Percentiles rank a stretch among this genome's conserved stretches.
phyloP scores from a whole-genome alignment of 768 basidiomycete species.

The Sutorius australiensis region DNA sequence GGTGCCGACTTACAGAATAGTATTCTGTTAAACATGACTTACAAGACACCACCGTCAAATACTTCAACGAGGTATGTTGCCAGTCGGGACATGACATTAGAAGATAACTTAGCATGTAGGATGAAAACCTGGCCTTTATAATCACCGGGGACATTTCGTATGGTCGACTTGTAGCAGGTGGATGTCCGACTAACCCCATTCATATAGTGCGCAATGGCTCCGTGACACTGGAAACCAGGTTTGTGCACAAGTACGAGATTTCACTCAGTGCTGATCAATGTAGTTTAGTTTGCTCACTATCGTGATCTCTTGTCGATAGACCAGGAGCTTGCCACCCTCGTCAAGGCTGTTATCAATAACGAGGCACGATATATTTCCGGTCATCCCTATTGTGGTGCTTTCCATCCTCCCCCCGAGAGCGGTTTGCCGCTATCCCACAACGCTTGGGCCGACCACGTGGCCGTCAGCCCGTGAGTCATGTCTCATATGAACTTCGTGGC shows the following conservation, averaged over 20 bases:
- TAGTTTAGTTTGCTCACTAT: constrained; percentile 65
- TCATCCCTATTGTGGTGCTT: constrained; percentile 77
- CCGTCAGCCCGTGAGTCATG: constrained; percentile 63
- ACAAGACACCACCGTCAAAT: constrained; percentile 75
- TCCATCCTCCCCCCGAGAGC: constrained; percentile 78
- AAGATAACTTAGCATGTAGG: constrained; percentile 33
- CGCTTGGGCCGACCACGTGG: constrained; percentile 64
- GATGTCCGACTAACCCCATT: constrained; percentile 4
- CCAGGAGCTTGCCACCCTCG: constrained; percentile 54
- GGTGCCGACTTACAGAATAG: constrained; percentile 9
- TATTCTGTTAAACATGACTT: not conserved
- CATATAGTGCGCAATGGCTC: constrained; percentile 71
- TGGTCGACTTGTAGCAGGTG: constrained; percentile 23
- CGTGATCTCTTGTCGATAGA: constrained; percentile 55
- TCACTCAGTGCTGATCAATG: not conserved
- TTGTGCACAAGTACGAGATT: constrained; percentile 4
- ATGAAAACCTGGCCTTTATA: constrained; percentile 71
- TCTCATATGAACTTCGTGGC: not conserved
- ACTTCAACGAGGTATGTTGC: constrained; percentile 54
- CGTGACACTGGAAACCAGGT: constrained; percentile 81
- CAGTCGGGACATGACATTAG: not conserved
- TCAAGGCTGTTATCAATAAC: constrained; percentile 81
- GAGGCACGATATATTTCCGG: constrained; percentile 70
- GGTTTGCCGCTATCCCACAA: constrained; percentile 62
- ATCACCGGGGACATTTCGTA: constrained; percentile 82